Base-by-base conservation (phyloP, 108 stramenopile genomes). In the Skeletonema potamos region DNA sequence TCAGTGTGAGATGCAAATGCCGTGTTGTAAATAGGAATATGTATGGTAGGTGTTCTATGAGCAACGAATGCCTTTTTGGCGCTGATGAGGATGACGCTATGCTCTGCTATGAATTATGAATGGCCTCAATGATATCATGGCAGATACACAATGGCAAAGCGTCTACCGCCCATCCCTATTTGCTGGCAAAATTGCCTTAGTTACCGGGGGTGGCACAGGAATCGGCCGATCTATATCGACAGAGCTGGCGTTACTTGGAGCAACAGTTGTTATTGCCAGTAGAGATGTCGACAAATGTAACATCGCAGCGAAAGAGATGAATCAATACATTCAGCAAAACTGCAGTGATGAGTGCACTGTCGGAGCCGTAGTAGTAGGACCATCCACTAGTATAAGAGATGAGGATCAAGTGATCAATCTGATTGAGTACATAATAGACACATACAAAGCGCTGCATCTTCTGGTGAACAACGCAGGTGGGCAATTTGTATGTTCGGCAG, bases 401-500 rank as follows among this genome's bases (percentile, higher is more conserved):
- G 89, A 85, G 66, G 85, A 86, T 6, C 79, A 91, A 44, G 87
- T 94, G 28, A 58, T 69, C 27, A 57, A 70, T 9, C 75, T 89
- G 71, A 83, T 90, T n/a, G 70, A 78, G 20, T 51, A 66, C 44
- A 74, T 87, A n/a, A 58, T 95, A 26, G 76, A 85, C 51, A 70
- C 46, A 8, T 73, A 80, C 56, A 81, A 79, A 27, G 70, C 82
- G 27, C 68, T 95, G n/a, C 74, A 95, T 64, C 69, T 89, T 7
- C 61, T 95, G 37, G 88, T 95, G 6, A 95, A 95, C 68, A 95
- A 95, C 71, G 88, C 90, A 27, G 94, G 92, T 29, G 92, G 94
- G 4, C 92, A 92, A 70, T 92, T 87, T 62, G 78, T 90, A 32
- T 83, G 85, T 58, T 69, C 83, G 10, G 87, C 87, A 17, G 87